These are phyloP conservation scores for Pseudomassariella vexata DNA, from an alignment of 2,329 filamentous ascomycete genomes.

Conservation along the genomic window DNA sequence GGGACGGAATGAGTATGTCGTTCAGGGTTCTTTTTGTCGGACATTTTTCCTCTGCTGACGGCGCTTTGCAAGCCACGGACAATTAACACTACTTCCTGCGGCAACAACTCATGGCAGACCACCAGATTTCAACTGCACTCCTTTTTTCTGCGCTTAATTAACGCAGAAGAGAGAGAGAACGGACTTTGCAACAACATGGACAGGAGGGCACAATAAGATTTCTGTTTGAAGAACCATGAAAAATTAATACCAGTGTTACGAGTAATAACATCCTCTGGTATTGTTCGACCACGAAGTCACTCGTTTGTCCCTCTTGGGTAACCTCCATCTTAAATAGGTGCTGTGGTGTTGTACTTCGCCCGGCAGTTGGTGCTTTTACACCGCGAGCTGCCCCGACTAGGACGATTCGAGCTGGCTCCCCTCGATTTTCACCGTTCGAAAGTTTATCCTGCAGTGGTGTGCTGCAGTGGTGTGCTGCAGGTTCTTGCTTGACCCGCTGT, in stretches of 20 bases:
- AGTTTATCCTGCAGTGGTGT: slow-evolving; percentile 7
- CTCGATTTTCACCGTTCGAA: slow-evolving; percentile 4
- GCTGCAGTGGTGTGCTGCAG: no score
- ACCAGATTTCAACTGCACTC: no score
- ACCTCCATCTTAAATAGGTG: slow-evolving; percentile 4
- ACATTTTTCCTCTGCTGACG: slow-evolving; percentile 25
- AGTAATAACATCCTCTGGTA: slow-evolving; percentile 5
- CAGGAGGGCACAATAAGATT: no score
- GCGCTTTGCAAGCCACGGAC: slow-evolving; percentile 7
- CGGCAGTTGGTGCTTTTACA: slow-evolving; percentile 6
- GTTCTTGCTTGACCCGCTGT: no score
- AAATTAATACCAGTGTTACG: slow-evolving; percentile 2
- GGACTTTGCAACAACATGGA: no score
- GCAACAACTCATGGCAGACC: slow-evolving; percentile 2
- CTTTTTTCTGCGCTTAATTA: no score
- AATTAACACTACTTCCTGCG: slow-evolving; percentile 6
- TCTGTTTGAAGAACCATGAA: no score
- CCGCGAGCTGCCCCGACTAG: no score
- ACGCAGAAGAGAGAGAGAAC: no score
- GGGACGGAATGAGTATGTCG: slow-evolving; percentile 38
- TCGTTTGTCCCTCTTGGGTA: slow-evolving; percentile 6
- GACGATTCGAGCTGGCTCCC: no score
- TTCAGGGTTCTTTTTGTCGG: slow-evolving; percentile 37
- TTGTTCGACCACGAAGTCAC: background rate
- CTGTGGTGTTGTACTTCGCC: slow-evolving; percentile 2